These are phyloP conservation scores for Hymenochaete sp. DNA, from an alignment of 1,284 basidiomycete genomes.

Conservation along the genomic window DNA sequence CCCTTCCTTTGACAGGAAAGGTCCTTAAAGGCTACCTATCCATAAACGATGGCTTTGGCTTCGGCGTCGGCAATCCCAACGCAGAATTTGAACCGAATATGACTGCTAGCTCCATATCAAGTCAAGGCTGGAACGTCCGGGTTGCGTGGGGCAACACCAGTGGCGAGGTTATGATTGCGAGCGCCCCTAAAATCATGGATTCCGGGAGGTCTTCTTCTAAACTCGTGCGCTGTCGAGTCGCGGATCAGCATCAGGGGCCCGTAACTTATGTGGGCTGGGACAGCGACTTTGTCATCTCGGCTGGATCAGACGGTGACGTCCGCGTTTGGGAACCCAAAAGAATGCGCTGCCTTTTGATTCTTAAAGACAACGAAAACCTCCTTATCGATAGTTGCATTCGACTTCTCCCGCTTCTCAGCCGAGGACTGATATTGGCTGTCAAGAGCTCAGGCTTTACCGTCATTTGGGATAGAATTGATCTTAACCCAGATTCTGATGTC, in stretches of 20 bases:
- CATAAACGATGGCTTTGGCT: slow-evolving; percentile 48
- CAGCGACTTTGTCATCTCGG: slow-evolving; percentile 39
- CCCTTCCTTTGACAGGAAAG: slow-evolving; percentile 61
- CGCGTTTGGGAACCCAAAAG: slow-evolving; percentile 63
- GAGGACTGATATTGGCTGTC: slow-evolving; percentile 42
- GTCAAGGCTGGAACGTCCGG: slow-evolving; percentile 59
- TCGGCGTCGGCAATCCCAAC: slow-evolving; percentile 61
- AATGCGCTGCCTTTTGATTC: slow-evolving; percentile 53
- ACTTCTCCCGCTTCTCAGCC: slow-evolving; percentile 35
- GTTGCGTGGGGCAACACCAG: slow-evolving; percentile 70
- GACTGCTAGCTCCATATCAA: slow-evolving; percentile 45
- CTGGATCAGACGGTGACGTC: slow-evolving; percentile 52
- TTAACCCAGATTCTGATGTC: too few species aligned
- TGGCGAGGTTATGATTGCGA: slow-evolving; percentile 62
- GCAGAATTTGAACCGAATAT: slow-evolving; percentile 68
- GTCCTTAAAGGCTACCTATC: slow-evolving; percentile 68
- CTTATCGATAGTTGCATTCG: slow-evolving; percentile 41
- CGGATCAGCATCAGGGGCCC: slow-evolving; percentile 51
- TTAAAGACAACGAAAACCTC: slow-evolving; percentile 30
- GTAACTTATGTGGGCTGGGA: slow-evolving; percentile 50
- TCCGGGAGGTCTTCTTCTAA: slow-evolving; percentile 37
- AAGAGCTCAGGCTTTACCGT: slow-evolving; percentile 46
- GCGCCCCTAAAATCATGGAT: slow-evolving; percentile 51
- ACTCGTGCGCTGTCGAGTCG: slow-evolving; percentile 38
- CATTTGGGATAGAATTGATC: slow-evolving; percentile 40